Evolutionary conservation across 148 eudicot species (phyloP).

Genomic region (Heliosperma pusillum): DNA sequence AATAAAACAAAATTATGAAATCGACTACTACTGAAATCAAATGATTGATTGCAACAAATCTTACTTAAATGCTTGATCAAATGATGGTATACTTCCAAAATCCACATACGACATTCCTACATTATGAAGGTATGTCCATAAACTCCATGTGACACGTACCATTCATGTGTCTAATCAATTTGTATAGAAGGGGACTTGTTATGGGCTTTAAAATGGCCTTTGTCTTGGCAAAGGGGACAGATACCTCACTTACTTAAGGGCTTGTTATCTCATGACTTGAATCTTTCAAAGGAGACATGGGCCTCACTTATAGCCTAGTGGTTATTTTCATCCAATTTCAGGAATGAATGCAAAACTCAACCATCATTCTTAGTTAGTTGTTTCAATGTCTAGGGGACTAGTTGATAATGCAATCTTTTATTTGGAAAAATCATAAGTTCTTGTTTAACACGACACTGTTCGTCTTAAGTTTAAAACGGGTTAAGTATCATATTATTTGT

Average conservation of each 20-base stretch:
- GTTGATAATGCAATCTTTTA: too few species aligned
- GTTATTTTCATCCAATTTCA: background rate
- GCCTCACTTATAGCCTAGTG: background rate
- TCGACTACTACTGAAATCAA: background rate
- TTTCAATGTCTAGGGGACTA: too few species aligned
- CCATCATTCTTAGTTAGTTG: background rate
- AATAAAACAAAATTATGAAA: background rate
- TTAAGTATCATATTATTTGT: too few species aligned
- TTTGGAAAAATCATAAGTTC: too few species aligned
- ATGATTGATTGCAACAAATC: background rate
- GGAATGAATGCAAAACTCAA: background rate
- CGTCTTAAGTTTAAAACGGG: too few species aligned
- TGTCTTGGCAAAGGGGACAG: constrained; percentile 4
- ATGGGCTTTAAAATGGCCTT: constrained; percentile 3
- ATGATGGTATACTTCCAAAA: background rate
- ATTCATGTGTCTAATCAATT: constrained; percentile 6
- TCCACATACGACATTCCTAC: background rate
- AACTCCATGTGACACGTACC: constrained; percentile 8
- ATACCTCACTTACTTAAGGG: background rate
- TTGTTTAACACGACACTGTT: too few species aligned
- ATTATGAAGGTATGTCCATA: background rate
- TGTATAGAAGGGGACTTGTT: background rate
- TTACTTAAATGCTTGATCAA: background rate
- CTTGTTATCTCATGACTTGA: background rate
- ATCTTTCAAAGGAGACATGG: constrained; percentile 9